Conservation (phyloP, 352 stramenopile species). For the Thalassiosira livingstoniorum region DNA sequence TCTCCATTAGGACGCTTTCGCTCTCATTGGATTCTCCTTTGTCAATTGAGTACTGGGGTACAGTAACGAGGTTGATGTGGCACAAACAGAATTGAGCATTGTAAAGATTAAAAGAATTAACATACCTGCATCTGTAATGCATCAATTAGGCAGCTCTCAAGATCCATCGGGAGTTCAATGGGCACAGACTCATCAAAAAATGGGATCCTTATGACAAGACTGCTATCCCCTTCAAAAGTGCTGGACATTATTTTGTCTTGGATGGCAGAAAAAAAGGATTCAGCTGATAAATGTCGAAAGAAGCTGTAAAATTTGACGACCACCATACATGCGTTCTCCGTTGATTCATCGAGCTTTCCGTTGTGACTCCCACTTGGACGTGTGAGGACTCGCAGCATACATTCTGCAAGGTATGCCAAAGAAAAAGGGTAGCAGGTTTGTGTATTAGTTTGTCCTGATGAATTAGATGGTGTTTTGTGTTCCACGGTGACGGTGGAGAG, state of each 20-base stretch:
- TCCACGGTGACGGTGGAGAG: slow-evolving; percentile 22
- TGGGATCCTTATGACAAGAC: slow-evolving; percentile 59
- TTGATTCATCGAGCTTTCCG: slow-evolving; percentile 75
- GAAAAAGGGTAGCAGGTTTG: slow-evolving; percentile 74
- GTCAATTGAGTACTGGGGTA: slow-evolving; percentile 40
- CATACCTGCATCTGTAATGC: slow-evolving; percentile 62
- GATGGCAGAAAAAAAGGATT: slow-evolving; percentile 40
- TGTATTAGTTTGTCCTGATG: slow-evolving; percentile 15
- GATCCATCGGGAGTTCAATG: slow-evolving; percentile 64
- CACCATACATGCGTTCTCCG: slow-evolving; percentile 73
- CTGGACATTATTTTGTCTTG: slow-evolving; percentile 40
- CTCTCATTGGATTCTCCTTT: slow-evolving; percentile 41
- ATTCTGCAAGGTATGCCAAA: slow-evolving; percentile 75
- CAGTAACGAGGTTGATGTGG: neutral
- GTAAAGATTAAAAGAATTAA: neutral
- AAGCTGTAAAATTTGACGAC: slow-evolving; percentile 82
- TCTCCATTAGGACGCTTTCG: slow-evolving; percentile 60
- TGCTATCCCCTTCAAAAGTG: slow-evolving; percentile 18
- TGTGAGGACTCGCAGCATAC: slow-evolving; percentile 73
- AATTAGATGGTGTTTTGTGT: neutral
- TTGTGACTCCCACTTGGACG: slow-evolving; percentile 58
- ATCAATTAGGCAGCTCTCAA: slow-evolving; percentile 61
- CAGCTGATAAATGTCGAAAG: slow-evolving; percentile 68
- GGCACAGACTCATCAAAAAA: slow-evolving; percentile 57
- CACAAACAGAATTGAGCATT: neutral